A percentile compares a stretch with the other conserved stretches of the same genome.
These are phyloP conservation scores for Fusarium sambucinum DNA, from an alignment of 2,329 filamentous ascomycete genomes.

Conservation along the genomic window DNA sequence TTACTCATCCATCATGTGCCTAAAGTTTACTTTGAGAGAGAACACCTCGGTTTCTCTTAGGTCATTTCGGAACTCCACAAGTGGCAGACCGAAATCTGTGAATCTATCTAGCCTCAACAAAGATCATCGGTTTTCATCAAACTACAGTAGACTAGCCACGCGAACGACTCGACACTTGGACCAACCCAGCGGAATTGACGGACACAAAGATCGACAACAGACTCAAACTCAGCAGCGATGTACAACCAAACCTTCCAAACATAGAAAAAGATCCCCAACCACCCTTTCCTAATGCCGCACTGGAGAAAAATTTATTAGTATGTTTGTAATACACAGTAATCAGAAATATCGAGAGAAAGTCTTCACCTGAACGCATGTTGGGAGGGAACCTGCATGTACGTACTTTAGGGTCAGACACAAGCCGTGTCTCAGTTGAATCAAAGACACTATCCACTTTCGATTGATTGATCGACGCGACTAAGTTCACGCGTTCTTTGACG, in stretches of 20 bases:
- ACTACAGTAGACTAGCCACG: conserved; percentile 14
- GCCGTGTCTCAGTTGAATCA: conserved; percentile 45
- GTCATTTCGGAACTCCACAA: neutral
- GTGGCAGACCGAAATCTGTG: neutral
- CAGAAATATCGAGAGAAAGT: neutral
- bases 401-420: neutral
- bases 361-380: conserved; percentile 2
- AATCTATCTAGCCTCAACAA: conserved; percentile 18
- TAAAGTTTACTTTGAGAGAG: neutral
- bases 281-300: conserved; percentile 40
- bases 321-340: neutral
- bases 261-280: conserved; percentile 29
- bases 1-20: neutral
- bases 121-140: conserved; percentile 18
- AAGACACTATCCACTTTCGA: conserved; percentile 23
- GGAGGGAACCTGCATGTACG: neutral
- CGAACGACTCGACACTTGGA: conserved; percentile 26
- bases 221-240: conserved; percentile 10
- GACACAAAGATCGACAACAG: conserved; percentile 35
- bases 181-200: conserved; percentile 29
- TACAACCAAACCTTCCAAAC: conserved; percentile 17
- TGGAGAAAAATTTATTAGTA: neutral
- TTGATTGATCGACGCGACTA: conserved; percentile 37
- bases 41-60: neutral
- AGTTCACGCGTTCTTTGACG: conserved; percentile 25